phyloP scores from a whole-genome alignment of 306 rosid species.

The Quercus aquifolioides region DNA sequence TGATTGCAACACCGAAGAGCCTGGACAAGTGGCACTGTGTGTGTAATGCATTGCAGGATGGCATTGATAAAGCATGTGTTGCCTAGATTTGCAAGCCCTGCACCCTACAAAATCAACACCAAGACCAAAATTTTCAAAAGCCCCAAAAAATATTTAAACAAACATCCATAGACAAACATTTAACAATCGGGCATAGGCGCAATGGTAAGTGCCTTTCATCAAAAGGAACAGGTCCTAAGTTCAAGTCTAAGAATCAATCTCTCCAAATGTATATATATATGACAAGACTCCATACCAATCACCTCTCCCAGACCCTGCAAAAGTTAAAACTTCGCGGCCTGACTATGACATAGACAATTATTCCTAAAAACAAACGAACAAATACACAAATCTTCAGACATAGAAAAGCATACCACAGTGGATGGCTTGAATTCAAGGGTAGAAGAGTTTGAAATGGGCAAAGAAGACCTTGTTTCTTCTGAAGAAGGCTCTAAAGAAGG shows the following conservation, averaged over 20 bases:
- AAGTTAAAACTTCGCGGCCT: no score
- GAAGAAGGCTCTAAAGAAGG: conserved; percentile 18
- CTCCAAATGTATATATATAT: no score
- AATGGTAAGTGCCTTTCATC: no score
- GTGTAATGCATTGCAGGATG: conserved; percentile 85
- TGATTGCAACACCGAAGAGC: conserved; percentile 55
- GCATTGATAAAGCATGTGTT: conserved; percentile 87
- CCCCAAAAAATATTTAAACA: neutral
- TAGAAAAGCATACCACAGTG: conserved; percentile 37
- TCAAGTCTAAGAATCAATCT: no score
- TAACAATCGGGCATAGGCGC: no score
- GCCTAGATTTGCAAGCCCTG: conserved; percentile 78
- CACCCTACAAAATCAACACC: conserved; percentile 55
- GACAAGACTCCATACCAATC: no score
- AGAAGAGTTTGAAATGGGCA: neutral
- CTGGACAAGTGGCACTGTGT: conserved; percentile 66
- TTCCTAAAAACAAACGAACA: neutral
- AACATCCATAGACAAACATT: neutral
- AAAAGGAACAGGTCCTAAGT: no score
- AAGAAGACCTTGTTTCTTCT: neutral
- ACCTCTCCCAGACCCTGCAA: no score
- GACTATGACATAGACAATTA: neutral
- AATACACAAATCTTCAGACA: neutral
- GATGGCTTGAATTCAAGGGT: conserved; percentile 19
- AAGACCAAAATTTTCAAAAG: neutral